phyloP scores from a whole-genome alignment of 768 basidiomycete genomes.

The Leccinum olivaceopallidum region DNA sequence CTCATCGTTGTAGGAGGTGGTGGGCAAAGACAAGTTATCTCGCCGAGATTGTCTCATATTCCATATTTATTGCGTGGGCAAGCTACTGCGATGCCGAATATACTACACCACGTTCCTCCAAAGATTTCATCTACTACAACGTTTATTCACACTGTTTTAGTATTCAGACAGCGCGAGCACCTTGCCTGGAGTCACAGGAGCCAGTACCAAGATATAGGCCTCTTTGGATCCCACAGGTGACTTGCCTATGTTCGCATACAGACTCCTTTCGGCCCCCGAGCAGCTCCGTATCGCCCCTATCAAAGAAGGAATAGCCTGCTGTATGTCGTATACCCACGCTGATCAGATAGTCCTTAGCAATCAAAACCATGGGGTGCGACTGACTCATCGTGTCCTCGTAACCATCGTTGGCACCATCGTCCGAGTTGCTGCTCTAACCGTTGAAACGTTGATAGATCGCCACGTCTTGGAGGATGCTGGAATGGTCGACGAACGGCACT shows the following conservation, averaged over 20 bases:
- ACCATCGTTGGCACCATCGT: slow-evolving; percentile 43
- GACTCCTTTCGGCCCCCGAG: slow-evolving; percentile 62
- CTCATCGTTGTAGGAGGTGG: slow-evolving; percentile 31
- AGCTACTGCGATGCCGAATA: background rate
- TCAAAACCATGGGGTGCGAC: slow-evolving; percentile 30
- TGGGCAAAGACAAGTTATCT: slow-evolving; percentile 7
- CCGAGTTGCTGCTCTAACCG: slow-evolving; percentile 36
- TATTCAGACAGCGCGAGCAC: slow-evolving; percentile 37
- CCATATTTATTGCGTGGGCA: slow-evolving; percentile 4
- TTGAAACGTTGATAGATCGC: slow-evolving; percentile 56
- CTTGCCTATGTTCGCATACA: slow-evolving; percentile 65
- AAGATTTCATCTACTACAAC: background rate
- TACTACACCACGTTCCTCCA: background rate
- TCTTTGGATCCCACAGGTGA: slow-evolving; percentile 11
- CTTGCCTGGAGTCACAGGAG: slow-evolving; percentile 24
- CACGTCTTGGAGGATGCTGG: slow-evolving; percentile 74
- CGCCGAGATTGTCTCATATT: slow-evolving; percentile 16
- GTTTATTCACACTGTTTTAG: slow-evolving; percentile 5
- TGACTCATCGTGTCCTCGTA: slow-evolving; percentile 61
- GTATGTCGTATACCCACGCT: slow-evolving; percentile 5
- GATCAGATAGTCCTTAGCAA: slow-evolving; percentile 12
- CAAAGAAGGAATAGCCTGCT: slow-evolving; percentile 87
- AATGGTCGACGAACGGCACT: slow-evolving; percentile 79
- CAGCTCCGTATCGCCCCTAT: slow-evolving; percentile 70
- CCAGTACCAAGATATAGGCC: slow-evolving; percentile 9